Conservation (phyloP, 2,329 filamentous ascomycete species). For the Fusarium sterilihyphosum region DNA sequence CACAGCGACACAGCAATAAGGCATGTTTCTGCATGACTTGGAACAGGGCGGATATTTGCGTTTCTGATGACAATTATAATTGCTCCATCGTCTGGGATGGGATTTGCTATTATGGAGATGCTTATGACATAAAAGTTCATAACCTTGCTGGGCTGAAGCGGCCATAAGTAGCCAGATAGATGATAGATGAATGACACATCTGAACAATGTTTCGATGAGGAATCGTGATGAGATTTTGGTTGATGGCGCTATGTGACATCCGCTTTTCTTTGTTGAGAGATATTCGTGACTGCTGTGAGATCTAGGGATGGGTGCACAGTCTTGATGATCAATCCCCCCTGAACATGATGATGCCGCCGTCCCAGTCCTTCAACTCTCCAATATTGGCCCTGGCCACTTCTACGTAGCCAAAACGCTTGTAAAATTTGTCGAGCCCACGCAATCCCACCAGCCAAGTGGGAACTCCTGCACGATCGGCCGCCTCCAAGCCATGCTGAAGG, state of each 20-base stretch:
- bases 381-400: constrained; percentile 50
- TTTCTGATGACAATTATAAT: not conserved
- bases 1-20: not conserved
- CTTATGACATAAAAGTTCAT: constrained; percentile 11
- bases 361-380: constrained; percentile 49
- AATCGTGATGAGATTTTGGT: not conserved
- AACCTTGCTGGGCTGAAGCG: constrained; percentile 9
- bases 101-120: constrained; percentile 12
- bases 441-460: constrained; percentile 49
- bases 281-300: not conserved
- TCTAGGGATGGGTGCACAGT: not conserved
- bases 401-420: constrained; percentile 47
- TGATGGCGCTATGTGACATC: not conserved
- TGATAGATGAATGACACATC: constrained; percentile 1
- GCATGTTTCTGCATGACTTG: not conserved
- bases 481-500: constrained; percentile 44
- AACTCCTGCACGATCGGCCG: constrained; percentile 43
- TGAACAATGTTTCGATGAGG: not conserved
- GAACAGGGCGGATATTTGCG: constrained; percentile 3
- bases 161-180: not conserved
- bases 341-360: constrained; percentile 52
- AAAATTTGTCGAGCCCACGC: constrained; percentile 46
- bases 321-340: constrained; percentile 41
- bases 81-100: constrained; percentile 1
- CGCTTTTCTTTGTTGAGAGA: not conserved